Conservation (phyloP, 2,329 filamentous ascomycete genomes). For the Claviceps sp. region DNA sequence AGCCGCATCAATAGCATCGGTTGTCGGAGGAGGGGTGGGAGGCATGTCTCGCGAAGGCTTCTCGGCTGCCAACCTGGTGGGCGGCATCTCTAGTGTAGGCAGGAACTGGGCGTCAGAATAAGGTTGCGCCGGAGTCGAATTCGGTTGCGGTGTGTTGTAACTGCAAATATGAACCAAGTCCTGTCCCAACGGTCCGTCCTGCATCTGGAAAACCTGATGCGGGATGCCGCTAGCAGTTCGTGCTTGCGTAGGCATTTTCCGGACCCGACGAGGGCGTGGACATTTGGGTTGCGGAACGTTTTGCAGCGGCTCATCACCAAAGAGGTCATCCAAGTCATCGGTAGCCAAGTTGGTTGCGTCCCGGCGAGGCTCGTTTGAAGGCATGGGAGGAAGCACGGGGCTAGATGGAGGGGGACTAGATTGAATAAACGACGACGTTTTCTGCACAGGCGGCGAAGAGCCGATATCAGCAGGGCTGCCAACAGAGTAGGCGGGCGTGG, state of each 20-base stretch:
- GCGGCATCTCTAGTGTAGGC: slow-evolving; percentile 13
- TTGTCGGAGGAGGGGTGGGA: slow-evolving; percentile 27
- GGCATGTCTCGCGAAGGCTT: slow-evolving; percentile 16
- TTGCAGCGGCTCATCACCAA: slow-evolving; percentile 46
- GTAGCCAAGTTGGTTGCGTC: slow-evolving; percentile 79
- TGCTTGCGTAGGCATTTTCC: slow-evolving; percentile 16
- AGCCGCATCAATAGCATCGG: slow-evolving; percentile 14
- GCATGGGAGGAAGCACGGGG: slow-evolving; percentile 56
- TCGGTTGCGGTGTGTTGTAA: slow-evolving; percentile 15
- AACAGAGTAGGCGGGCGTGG: slow-evolving; percentile 39
- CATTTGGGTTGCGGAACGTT: slow-evolving; percentile 21
- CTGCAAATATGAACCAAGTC: slow-evolving; percentile 23
- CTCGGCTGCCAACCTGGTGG: slow-evolving; percentile 7
- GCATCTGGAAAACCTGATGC: slow-evolving; percentile 30
- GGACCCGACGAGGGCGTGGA: slow-evolving; percentile 6
- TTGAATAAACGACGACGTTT: slow-evolving; percentile 38
- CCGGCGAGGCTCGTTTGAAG: slow-evolving; percentile 42
- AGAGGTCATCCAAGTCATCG: slow-evolving; percentile 55
- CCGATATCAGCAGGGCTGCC: slow-evolving; percentile 71
- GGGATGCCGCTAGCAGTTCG: slow-evolving; percentile 23
- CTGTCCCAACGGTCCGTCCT: slow-evolving; percentile 20
- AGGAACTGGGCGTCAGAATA: slow-evolving; percentile 11
- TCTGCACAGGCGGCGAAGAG: slow-evolving; percentile 77
- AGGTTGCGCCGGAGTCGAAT: slow-evolving; percentile 5
- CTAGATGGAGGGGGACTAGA: slow-evolving; percentile 64